Conservation (phyloP, 2,329 filamentous ascomycete genomes). For the Penicillium sp. region DNA sequence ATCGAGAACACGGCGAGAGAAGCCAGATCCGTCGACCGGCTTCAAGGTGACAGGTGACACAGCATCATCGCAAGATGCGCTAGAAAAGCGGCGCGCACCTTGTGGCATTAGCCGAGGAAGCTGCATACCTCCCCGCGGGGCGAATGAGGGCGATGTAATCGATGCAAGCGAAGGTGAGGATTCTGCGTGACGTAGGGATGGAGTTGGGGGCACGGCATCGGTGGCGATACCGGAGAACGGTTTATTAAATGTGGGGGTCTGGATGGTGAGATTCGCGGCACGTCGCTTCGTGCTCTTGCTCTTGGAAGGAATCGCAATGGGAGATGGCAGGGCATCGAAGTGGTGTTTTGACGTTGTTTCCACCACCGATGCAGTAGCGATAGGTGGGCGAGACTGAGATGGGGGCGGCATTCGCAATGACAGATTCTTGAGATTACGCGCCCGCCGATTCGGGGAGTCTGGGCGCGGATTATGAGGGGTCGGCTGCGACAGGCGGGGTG, state of each 20-base stretch:
- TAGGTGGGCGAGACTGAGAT: conserved; percentile 44
- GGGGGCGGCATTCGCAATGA: conserved; percentile 59
- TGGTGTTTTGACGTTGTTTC: conserved; percentile 39
- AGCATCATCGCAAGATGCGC: conserved; percentile 22
- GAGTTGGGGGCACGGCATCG: conserved; percentile 58
- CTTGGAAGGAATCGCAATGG: conserved; percentile 56
- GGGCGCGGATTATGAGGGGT: conserved; percentile 43
- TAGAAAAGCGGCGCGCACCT: conserved; percentile 28
- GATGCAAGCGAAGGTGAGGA: conserved; percentile 59
- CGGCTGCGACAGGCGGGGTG: conserved; percentile 6
- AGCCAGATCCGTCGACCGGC: conserved; percentile 26
- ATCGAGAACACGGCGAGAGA: conserved; percentile 35
- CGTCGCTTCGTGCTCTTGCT: conserved; percentile 54
- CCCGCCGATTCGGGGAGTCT: conserved; percentile 40
- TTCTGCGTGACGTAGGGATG: conserved; percentile 60
- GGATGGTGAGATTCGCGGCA: conserved; percentile 60
- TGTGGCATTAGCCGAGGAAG: conserved; percentile 43
- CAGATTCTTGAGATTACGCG: conserved; percentile 62
- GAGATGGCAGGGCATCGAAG: conserved; percentile 55
- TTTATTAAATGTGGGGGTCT: conserved; percentile 53
- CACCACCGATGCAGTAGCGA: conserved; percentile 50
- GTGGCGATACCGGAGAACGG: conserved; percentile 42
- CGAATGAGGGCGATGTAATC: conserved; percentile 52
- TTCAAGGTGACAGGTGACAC: conserved; percentile 27
- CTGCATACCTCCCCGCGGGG: conserved; percentile 52